Conservation (phyloP, 495 filamentous ascomycete genomes). For the Hyaloscypha hepaticicola region DNA sequence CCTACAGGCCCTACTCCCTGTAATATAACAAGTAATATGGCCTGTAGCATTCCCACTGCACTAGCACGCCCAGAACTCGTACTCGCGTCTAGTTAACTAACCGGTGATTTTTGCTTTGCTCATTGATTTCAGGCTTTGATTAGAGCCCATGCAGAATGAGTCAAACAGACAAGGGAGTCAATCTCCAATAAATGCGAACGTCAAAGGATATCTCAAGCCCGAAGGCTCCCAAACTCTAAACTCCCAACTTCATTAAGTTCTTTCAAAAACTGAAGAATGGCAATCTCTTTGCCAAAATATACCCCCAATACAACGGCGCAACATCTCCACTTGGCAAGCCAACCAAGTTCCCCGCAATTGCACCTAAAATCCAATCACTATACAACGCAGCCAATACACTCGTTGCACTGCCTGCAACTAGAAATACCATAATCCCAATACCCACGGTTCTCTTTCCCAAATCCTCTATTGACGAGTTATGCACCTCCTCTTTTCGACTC, state of each 20-base stretch:
- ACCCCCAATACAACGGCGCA: slow-evolving; percentile 37
- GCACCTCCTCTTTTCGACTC: slow-evolving; percentile 2
- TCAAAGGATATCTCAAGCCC: neutral
- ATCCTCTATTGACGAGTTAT: neutral
- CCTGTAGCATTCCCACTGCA: too few relatives aligned
- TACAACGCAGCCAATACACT: slow-evolving; percentile 34
- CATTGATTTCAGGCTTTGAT: too few relatives aligned
- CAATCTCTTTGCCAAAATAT: slow-evolving; percentile 37
- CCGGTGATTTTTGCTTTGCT: too few relatives aligned
- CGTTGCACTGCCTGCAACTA: slow-evolving; percentile 18
- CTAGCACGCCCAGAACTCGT: too few relatives aligned
- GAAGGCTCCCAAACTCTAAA: neutral
- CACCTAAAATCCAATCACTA: slow-evolving; percentile 36
- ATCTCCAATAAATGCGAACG: neutral
- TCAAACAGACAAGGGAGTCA: too few relatives aligned
- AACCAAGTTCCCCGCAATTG: slow-evolving; percentile 31
- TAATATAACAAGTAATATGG: too few relatives aligned
- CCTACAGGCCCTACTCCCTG: too few relatives aligned
- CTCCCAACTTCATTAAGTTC: neutral
- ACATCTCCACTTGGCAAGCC: slow-evolving; percentile 32
- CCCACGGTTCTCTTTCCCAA: slow-evolving; percentile 2
- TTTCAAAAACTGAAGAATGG: slow-evolving; percentile 32
- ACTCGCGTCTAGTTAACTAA: too few relatives aligned
- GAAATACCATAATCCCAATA: slow-evolving; percentile 5
- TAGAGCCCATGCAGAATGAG: too few relatives aligned